phyloP scores from a whole-genome alignment of 805 yeast species.

The Schwanniomyces pseudopolymorphus region DNA sequence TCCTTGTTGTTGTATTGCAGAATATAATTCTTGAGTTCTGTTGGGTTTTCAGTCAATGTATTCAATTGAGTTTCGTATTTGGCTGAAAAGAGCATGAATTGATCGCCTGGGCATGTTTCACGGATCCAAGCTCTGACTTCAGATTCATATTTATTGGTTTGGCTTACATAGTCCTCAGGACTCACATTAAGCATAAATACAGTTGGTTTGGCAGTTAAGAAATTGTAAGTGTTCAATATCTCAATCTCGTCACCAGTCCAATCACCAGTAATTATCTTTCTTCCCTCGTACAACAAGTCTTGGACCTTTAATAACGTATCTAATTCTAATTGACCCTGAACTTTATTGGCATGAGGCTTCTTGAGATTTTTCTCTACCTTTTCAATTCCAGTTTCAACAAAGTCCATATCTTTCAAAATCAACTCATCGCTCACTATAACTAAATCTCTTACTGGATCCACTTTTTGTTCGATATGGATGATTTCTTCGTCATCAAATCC shows the following conservation, averaged over 20 bases:
- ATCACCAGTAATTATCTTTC: constrained; percentile 55
- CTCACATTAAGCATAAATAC: constrained; percentile 73
- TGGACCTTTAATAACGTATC: constrained; percentile 30
- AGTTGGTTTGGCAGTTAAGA: constrained; percentile 88
- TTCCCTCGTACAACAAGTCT: constrained; percentile 45
- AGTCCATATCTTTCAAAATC: constrained; percentile 57
- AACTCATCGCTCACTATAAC: constrained; percentile 65
- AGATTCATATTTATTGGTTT: constrained; percentile 49
- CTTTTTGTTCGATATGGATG: constrained; percentile 56
- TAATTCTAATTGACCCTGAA: constrained; percentile 24
- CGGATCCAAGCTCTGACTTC: constrained; percentile 66
- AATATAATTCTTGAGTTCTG: constrained; percentile 13
- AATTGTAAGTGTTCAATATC: constrained; percentile 65
- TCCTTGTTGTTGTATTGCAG: constrained; percentile 27
- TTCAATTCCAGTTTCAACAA: constrained; percentile 53
- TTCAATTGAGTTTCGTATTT: constrained; percentile 44
- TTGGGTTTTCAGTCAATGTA: constrained; percentile 23
- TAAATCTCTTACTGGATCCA: constrained; percentile 64
- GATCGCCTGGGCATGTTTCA: constrained; percentile 60
- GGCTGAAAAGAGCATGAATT: constrained; percentile 43
- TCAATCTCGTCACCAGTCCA: constrained; percentile 69
- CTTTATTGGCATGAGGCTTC: constrained; percentile 27
- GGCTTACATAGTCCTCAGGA: constrained; percentile 60
- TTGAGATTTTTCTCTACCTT: constrained; percentile 24
- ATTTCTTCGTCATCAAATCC: constrained; percentile 64